Base-by-base conservation (phyloP, 1,284 basidiomycete species). In the Thelephora terrestris region DNA sequence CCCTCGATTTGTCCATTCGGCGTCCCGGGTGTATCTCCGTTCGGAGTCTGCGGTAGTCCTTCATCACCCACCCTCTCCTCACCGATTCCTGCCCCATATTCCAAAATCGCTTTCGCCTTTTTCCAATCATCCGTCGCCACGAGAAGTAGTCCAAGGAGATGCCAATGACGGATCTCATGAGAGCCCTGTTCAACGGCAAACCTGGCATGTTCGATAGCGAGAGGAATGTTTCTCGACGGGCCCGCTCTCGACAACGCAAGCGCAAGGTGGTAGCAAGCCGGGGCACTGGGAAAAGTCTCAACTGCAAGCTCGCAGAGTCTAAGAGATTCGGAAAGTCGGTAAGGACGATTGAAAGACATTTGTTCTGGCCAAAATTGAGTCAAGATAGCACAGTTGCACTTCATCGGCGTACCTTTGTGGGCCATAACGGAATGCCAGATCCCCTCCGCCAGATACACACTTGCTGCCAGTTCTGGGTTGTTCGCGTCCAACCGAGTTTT, bases 141-240 rank as follows among this genome's bases (percentile, higher is more conserved):
- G 9, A 94, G 71, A 14, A 97, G 64, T 5, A 99, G 70, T 0
- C 88, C 90, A 0, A 98, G 75, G 16, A 98, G 74, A 64, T 98
- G 95, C 95, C 94, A 98, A 49, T 87, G 81, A 37, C 89, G 76
- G 23, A 89, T 73, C 55, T 89, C 84, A 21, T 68, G 69, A 0
- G 85, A 73, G 47, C 87, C 82, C 3, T 76, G 73, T 64, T 94
- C 90, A 9, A 95, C 78, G 0, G 91, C 88, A 10, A 71, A 64
- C 10, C 87, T 80, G 0, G 90, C 87, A 38, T 80, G 71, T 7
- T 75, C 66, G 2, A 87, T 72, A 0, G 92, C 92, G 4, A 74
- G 67, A 25, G 77, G 70, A 18, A 94, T 68, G 53, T 90, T 78
- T 24, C 85, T 78, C n/a, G 74, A 65, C 2, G 73, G 69, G 4